Evolutionary conservation across 2,329 filamentous ascomycete genomes (phyloP).

Genomic region (Alternaria brassicicola): DNA sequence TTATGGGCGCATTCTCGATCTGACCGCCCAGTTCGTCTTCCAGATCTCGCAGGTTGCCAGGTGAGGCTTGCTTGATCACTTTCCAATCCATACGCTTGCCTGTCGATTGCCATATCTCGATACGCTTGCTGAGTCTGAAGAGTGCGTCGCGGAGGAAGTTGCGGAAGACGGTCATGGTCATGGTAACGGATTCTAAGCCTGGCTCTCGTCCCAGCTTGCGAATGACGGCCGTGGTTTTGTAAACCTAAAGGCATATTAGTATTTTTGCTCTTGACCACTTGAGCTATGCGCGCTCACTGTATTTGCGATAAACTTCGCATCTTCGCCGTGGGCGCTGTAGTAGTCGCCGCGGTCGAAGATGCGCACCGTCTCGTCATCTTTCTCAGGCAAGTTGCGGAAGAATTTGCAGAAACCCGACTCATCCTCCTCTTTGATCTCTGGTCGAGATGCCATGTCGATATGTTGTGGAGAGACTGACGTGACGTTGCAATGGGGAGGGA

Average conservation of each 20-base stretch:
- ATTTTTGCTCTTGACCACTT: rapidly evolving
- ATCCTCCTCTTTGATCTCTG: conserved; percentile 79
- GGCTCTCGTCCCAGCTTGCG: conserved; percentile 84
- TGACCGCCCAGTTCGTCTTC: conserved; percentile 91
- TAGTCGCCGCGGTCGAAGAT: conserved; percentile 95
- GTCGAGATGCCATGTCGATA: conserved; percentile 58
- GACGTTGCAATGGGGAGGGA: not conserved
- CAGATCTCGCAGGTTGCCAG: conserved; percentile 94
- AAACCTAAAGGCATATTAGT: conserved; percentile 64
- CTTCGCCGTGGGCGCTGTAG: conserved; percentile 90
- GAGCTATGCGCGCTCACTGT: conserved; percentile 60
- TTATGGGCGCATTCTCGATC: conserved; percentile 89
- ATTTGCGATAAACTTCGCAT: conserved; percentile 82
- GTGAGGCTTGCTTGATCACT: conserved; percentile 84
- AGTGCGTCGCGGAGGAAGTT: conserved; percentile 95
- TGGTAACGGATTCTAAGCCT: conserved; percentile 90
- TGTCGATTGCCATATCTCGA: conserved; percentile 85
- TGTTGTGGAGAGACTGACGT: not conserved
- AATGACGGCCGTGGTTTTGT: conserved; percentile 96
- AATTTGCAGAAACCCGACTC: conserved; percentile 96
- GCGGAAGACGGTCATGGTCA: conserved; percentile 92
- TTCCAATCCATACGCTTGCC: conserved; percentile 87
- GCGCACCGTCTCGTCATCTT: conserved; percentile 76
- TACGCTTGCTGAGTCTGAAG: conserved; percentile 84
- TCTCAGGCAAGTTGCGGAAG: conserved; percentile 82